These are phyloP conservation scores for Termitomyces sp. DNA, from an alignment of 768 basidiomycete species.

Conservation along the genomic window DNA sequence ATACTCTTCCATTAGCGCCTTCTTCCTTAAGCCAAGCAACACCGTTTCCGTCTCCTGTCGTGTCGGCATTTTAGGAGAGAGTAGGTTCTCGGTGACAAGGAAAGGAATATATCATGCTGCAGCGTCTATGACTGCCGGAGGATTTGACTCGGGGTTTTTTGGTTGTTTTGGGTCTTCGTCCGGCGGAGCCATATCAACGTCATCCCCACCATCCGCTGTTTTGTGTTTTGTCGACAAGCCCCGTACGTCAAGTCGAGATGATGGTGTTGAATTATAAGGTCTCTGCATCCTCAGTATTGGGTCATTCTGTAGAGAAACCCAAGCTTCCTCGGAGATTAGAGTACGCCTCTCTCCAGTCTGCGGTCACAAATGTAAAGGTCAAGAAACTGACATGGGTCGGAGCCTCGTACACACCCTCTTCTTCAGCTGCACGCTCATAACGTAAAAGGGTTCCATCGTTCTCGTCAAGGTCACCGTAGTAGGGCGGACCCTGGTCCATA, in stretches of 20 bases:
- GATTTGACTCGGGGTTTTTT: neutral
- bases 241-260: conserved; percentile 12
- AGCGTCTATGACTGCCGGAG: neutral
- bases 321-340: conserved; percentile 51
- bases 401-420: conserved; percentile 52
- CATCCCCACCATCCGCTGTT: neutral
- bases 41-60: neutral
- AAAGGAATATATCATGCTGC: neutral
- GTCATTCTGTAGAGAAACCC: conserved; percentile 45
- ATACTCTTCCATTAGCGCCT: neutral
- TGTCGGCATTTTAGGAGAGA: neutral
- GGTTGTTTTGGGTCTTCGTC: neutral
- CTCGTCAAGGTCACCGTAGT: conserved; percentile 93
- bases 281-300: conserved; percentile 52
- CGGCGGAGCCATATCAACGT: neutral
- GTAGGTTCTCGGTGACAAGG: neutral
- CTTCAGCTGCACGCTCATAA: conserved; percentile 70
- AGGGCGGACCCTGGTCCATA: conserved; percentile 79
- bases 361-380: neutral
- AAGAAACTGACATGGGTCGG: neutral
- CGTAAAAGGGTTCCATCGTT: conserved; percentile 60
- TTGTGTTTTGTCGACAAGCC: neutral
- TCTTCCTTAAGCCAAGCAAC: neutral
- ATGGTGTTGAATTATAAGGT: conserved; percentile 16
- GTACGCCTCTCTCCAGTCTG: conserved; percentile 69